These are phyloP conservation scores for Inonotus obliquus DNA, from an alignment of 1,284 basidiomycete species.

Conservation along the genomic window DNA sequence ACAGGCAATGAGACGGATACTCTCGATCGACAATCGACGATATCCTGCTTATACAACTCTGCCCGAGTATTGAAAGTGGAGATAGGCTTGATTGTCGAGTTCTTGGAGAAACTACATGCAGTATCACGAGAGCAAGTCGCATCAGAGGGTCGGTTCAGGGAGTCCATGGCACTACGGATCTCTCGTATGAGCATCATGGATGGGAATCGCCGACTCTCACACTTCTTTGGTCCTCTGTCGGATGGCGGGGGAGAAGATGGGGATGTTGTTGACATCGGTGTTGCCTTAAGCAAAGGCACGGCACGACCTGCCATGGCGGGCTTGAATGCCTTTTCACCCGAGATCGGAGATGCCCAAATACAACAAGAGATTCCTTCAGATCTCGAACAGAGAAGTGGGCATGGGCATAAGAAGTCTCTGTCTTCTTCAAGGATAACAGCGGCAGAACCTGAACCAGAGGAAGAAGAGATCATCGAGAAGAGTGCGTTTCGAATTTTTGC, in stretches of 20 bases:
- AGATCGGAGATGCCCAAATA: constrained; percentile 2
- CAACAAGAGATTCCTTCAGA: not conserved
- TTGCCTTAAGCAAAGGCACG: constrained; percentile 40
- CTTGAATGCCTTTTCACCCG: constrained; percentile 5
- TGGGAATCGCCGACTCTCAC: constrained; percentile 35
- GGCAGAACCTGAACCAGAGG: constrained; percentile 11
- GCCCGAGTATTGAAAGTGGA: constrained; percentile 8
- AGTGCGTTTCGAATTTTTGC: constrained; percentile 1
- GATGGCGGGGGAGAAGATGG: constrained; percentile 39
- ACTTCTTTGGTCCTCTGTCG: constrained; percentile 27
- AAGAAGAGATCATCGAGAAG: constrained; percentile 15
- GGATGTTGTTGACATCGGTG: constrained; percentile 59
- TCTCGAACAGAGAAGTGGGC: not conserved
- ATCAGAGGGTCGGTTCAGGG: constrained; percentile 61
- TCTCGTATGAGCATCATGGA: constrained; percentile 61
- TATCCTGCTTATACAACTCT: constrained; percentile 28
- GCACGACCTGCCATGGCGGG: constrained; percentile 22
- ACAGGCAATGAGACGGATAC: constrained; percentile 22
- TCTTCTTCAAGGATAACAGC: not conserved
- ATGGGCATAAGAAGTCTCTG: constrained; percentile 11
- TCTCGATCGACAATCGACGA: constrained; percentile 29
- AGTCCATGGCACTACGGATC: constrained; percentile 69
- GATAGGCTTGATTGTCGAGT: constrained; percentile 4
- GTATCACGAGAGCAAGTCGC: constrained; percentile 26
- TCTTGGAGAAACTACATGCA: constrained; percentile 10